Conservation (phyloP, 208 protist genomes). For the Trypanosoma melophagium region DNA sequence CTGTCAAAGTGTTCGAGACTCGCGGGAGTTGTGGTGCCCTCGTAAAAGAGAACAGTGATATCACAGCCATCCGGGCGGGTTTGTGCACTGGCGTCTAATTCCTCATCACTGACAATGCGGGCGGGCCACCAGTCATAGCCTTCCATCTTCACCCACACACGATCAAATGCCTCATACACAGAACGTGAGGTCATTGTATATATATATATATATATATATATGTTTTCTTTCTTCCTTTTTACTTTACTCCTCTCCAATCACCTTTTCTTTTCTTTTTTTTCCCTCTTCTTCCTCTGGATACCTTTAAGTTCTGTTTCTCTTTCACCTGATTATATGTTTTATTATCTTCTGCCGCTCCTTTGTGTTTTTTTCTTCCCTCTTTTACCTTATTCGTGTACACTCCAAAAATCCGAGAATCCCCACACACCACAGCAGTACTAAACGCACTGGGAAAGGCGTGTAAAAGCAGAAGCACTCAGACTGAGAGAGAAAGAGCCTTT, state of each 20-base stretch:
- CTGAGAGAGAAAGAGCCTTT: slow-evolving; percentile 13
- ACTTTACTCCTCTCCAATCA: slow-evolving; percentile 10
- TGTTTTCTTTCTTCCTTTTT: slow-evolving; percentile 13
- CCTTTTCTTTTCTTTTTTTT: slow-evolving; percentile 6
- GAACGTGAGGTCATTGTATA: slow-evolving; percentile 13
- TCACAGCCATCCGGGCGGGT: slow-evolving; percentile 36
- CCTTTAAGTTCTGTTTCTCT: slow-evolving; percentile 10
- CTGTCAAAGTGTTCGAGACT: slow-evolving; percentile 47
- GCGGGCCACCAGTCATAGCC: slow-evolving; percentile 85
- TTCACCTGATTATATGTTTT: slow-evolving; percentile 1
- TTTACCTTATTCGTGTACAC: too few relatives aligned
- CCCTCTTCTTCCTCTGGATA: slow-evolving; percentile 1
- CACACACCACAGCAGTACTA: too few relatives aligned
- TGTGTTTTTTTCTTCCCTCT: too few relatives aligned
- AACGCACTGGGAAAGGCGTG: too few relatives aligned
- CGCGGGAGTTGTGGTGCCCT: slow-evolving; percentile 45
- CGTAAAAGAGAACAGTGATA: slow-evolving; percentile 70
- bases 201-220: slow-evolving; percentile 4
- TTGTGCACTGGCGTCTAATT: slow-evolving; percentile 27
- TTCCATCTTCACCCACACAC: slow-evolving; percentile 83
- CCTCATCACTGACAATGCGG: slow-evolving; percentile 56
- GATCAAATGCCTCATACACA: slow-evolving; percentile 61
- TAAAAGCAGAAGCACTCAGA: neutral
- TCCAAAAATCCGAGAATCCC: too few relatives aligned
- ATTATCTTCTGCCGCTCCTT: neutral